Percentiles rank a stretch among this genome's conserved stretches.
Evolutionary conservation across 2,329 filamentous ascomycete genomes (phyloP).

Genomic region (Botrytis cinerea): DNA sequence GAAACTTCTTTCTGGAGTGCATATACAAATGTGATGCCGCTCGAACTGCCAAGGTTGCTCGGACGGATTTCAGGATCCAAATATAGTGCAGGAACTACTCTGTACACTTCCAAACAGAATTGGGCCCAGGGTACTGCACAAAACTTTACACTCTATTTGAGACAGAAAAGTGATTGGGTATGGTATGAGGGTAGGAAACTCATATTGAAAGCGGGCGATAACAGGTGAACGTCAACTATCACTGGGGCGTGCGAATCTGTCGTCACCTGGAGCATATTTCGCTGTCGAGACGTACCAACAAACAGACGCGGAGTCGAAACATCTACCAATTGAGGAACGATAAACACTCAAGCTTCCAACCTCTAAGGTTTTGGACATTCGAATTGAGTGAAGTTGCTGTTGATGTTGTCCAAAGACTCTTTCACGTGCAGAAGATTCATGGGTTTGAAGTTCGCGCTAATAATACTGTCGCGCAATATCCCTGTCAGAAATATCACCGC

Average conservation of each 20-base stretch:
- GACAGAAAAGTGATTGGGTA: not conserved
- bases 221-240: not conserved
- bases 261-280: not conserved
- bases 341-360: not conserved
- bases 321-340: not conserved
- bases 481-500: not conserved
- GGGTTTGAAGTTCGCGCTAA: not conserved
- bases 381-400: not conserved
- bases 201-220: not conserved
- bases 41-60: constrained; percentile 7
- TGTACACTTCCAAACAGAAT: not conserved
- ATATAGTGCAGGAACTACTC: constrained; percentile 2
- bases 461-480: not conserved
- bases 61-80: not conserved
- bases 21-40: not conserved
- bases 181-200: not conserved
- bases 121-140: not conserved
- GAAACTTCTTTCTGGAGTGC: not conserved
- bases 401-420: not conserved
- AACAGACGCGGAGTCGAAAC: not conserved
- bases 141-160: not conserved
- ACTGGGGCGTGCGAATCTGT: not conserved
- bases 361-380: not conserved
- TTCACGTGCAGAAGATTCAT: not conserved
- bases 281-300: no score